Percentiles rank a stretch among this genome's conserved stretches.
Evolutionary conservation across 345 rosid genomes (phyloP).

Genomic region (Sapria himalayana): DNA sequence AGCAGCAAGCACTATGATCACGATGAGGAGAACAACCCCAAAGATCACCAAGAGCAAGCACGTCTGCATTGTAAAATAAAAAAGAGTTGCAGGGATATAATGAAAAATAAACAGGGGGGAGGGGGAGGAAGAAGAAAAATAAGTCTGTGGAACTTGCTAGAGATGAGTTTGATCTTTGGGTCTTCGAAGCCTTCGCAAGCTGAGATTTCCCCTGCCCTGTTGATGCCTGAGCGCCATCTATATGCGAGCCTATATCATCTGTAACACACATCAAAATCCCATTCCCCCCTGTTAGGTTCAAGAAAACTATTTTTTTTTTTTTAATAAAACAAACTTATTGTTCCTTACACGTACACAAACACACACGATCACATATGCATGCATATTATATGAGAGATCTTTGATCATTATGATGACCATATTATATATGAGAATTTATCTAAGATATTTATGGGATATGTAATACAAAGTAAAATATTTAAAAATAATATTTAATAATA

Average conservation of each 20-base stretch:
- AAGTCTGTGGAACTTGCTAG: constrained; percentile 26
- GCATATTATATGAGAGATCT: no score
- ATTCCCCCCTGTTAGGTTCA: no score
- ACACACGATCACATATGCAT: no score
- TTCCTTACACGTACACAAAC: no score
- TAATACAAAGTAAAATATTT: no score
- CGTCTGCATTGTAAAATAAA: constrained; percentile 33
- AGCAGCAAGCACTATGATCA: constrained; percentile 51
- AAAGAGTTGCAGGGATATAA: no score
- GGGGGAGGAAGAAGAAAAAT: not conserved
- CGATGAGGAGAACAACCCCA: constrained; percentile 60
- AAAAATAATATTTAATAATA: no score
- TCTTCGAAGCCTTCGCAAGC: constrained; percentile 62
- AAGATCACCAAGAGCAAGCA: constrained; percentile 89
- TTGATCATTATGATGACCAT: no score
- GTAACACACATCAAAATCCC: constrained; percentile 11
- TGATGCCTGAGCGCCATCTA: constrained; percentile 53
- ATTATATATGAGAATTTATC: no score
- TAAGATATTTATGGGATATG: no score
- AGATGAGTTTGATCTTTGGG: constrained; percentile 79
- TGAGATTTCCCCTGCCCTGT: constrained; percentile 59
- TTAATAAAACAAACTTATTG: no score
- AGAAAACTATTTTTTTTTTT: no score
- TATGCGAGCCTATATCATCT: constrained; percentile 73
- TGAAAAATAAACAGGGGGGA: not conserved